Evolutionary conservation across 2,329 filamentous ascomycete species (phyloP), one percentile per base, ranked within the genome.

Genomic region (Cladosporium sphaerospermum): DNA sequence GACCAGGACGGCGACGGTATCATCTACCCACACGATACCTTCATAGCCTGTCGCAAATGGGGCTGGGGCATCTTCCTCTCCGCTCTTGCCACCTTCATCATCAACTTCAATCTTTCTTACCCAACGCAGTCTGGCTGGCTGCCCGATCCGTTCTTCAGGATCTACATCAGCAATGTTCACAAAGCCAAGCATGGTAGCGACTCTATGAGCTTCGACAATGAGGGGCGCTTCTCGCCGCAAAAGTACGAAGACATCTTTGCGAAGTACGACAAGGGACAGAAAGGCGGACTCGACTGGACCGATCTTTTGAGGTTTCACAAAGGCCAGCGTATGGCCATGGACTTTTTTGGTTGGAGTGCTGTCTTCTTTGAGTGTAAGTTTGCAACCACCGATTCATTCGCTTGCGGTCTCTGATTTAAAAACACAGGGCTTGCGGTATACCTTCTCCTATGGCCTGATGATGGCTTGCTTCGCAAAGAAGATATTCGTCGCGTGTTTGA

Each of bases 401-500:
- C n/a, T 33, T 40, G 16, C 32, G 19, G 34, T 28, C 14, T 11
- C 45, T 41, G 33, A 18, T 19, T 48, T n/a, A 36, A 52, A 13
- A 28, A 45, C 11, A 44, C 60, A 71, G 73, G 73, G 73, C 59
- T 72, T 2, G 76, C 76, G 0, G 76, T 76, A 0, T 80, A 77
- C 53, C 59, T 81, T 13, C 67, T 83, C 42, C 66, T 81, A 5
- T 78, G 75, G 75, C 78, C 80, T 0, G 71, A 74, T 39, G 78
- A 83, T 61, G 80, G 80, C 0, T 69, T 70, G 47, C 73, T 83
- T 67, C 72, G 66, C 61, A 83, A 83, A 65, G 79, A 83, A 43
- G 80, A 83, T 50, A 70, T 80, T 14, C 63, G 77, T n/a, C 62
- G 73, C 7, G 67, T 79, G 5, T 80, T 75, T 58, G 76, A 80